Percentiles rank a stretch among this genome's conserved stretches.
phyloP scores from a whole-genome alignment of 306 rosid species.

The Cucumis cinereus region DNA sequence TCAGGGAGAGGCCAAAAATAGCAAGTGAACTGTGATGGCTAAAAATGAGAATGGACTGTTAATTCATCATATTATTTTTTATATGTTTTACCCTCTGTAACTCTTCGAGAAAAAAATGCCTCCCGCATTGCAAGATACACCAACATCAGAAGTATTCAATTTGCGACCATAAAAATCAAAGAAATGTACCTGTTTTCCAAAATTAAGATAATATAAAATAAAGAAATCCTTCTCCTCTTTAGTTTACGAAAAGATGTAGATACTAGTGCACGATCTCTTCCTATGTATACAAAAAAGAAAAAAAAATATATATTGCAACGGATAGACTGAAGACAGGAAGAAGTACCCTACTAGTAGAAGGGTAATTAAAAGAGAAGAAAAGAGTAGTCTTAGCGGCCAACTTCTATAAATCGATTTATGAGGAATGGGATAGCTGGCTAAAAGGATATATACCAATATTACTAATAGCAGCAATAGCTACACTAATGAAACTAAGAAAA shows the following conservation, averaged over 20 bases:
- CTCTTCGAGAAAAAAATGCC: constrained; percentile 69
- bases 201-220: not conserved
- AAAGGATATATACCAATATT: not conserved
- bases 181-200: constrained; percentile 53
- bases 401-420: not conserved
- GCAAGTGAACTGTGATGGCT: not conserved
- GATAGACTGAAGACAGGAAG: not conserved
- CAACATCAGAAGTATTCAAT: constrained; percentile 88
- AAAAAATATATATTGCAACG: not conserved
- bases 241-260: not conserved
- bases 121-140: constrained; percentile 65
- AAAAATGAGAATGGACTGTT: not conserved
- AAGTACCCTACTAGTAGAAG: not conserved
- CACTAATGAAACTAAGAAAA: not conserved
- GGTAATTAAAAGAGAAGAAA: not conserved
- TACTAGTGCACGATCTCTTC: not conserved
- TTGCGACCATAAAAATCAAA: constrained; percentile 88
- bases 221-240: not conserved
- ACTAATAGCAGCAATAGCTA: not conserved
- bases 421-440: not conserved
- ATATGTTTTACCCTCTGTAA: constrained; percentile 46
- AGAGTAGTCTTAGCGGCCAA: not conserved
- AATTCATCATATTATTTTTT: not conserved
- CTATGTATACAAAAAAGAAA: not conserved
- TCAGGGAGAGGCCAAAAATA: not conserved